Evolutionary conservation across 2,329 filamentous ascomycete species (phyloP).

Genomic region (Dothideomycetes sp.): DNA sequence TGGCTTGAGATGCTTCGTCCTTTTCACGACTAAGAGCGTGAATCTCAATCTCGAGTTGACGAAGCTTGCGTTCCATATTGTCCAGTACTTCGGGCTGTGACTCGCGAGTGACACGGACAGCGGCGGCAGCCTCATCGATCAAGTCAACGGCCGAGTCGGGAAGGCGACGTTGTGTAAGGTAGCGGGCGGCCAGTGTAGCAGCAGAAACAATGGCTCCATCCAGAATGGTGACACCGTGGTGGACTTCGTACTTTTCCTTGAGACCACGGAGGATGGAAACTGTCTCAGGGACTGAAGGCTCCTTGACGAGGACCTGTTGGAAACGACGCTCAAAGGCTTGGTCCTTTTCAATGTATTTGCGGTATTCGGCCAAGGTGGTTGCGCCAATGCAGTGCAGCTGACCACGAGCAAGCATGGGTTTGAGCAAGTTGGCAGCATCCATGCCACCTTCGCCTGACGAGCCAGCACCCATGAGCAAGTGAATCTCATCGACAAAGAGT

Average conservation of each 20-base stretch:
- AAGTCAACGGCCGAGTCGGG: conserved; percentile 96
- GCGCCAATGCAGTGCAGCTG: conserved; percentile 97
- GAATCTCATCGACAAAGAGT: conserved; percentile 97
- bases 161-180: conserved; percentile 80
- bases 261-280: conserved; percentile 96
- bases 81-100: conserved; percentile 95
- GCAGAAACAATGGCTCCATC: conserved; percentile 88
- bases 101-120: conserved; percentile 90
- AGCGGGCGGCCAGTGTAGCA: conserved; percentile 84
- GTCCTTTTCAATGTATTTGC: conserved; percentile 99
- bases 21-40: conserved; percentile 90
- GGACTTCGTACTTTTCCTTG: conserved; percentile 96
- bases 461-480: conserved; percentile 95
- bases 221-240: conserved; percentile 94
- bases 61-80: conserved; percentile 79
- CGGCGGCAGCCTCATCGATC: conserved; percentile 90
- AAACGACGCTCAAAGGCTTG: conserved; percentile 96
- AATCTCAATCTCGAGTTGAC: conserved; percentile 94
- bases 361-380: conserved; percentile 88
- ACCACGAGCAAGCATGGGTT: conserved; percentile 94
- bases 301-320: conserved; percentile 95
- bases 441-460: conserved; percentile 93
- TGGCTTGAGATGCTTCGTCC: conserved; percentile 80
- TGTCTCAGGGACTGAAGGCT: conserved; percentile 79
- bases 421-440: conserved; percentile 95